Conservation (phyloP, 768 basidiomycete species). For the Auricularia sp. region DNA sequence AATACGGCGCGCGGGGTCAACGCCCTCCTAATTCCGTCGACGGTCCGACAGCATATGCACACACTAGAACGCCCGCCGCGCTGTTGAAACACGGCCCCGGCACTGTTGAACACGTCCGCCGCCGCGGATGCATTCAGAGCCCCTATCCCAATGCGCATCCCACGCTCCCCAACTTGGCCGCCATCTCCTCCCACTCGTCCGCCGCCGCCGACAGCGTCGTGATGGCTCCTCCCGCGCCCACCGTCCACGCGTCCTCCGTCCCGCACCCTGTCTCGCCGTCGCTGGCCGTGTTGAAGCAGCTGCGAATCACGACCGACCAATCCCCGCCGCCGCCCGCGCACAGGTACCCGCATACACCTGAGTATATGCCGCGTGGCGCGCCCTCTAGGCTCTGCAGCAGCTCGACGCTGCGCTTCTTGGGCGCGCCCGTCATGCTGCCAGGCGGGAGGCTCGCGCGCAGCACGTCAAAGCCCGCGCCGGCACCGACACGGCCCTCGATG, state of each 20-base stretch:
- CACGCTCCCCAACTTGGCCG: conserved; percentile 74
- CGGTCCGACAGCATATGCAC: too few relatives aligned
- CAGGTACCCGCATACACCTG: conserved; percentile 90
- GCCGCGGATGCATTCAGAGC: not conserved
- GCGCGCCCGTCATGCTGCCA: conserved; percentile 96
- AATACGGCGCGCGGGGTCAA: not conserved
- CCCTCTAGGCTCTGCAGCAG: conserved; percentile 75
- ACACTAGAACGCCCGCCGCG: too few relatives aligned
- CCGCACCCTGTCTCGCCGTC: conserved; percentile 10
- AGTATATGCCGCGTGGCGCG: conserved; percentile 68
- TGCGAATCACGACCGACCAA: conserved; percentile 90
- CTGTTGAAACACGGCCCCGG: too few relatives aligned
- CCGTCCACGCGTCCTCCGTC: conserved; percentile 45
- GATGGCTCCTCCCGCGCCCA: conserved; percentile 95
- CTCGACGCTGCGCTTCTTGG: conserved; percentile 88
- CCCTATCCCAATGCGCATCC: conserved; percentile 45
- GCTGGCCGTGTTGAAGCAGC: conserved; percentile 68
- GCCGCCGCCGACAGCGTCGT: conserved; percentile 81
- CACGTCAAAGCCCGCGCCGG: conserved; percentile 61
- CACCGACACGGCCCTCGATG: conserved; percentile 57
- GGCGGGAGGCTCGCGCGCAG: conserved; percentile 75
- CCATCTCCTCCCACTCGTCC: conserved; percentile 92
- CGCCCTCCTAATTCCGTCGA: too few relatives aligned
- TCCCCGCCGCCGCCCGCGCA: conserved; percentile 80
- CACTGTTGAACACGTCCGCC: not conserved